These are phyloP conservation scores for Trichoderma sp. DNA, from an alignment of 2,329 filamentous ascomycete genomes.

Conservation along the genomic window DNA sequence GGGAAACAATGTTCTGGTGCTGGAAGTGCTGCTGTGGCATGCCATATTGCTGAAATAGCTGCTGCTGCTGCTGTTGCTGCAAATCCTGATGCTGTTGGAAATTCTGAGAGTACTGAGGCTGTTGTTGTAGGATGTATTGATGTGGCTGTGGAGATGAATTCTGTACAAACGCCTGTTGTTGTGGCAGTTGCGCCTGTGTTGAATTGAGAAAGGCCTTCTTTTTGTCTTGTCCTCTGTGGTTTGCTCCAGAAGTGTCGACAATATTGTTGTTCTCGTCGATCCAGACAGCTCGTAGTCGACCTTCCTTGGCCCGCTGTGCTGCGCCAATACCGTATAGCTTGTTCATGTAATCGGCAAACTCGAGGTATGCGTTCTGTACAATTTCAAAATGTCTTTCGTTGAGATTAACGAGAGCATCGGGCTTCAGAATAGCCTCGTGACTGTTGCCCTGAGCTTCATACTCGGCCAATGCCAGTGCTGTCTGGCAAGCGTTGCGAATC, in stretches of 20 bases:
- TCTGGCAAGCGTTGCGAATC: slow-evolving; percentile 25
- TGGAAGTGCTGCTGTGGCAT: not conserved
- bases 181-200: not conserved
- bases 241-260: not conserved
- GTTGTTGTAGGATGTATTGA: not conserved
- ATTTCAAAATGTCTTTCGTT: slow-evolving; percentile 25
- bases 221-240: not conserved
- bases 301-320: not conserved
- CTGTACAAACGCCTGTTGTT: not conserved
- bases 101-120: not conserved
- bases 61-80: not conserved
- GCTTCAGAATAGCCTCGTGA: not conserved
- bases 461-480: slow-evolving; percentile 35
- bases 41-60: not conserved
- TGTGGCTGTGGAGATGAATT: not conserved
- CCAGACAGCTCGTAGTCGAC: not conserved
- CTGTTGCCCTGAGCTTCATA: slow-evolving; percentile 33
- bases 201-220: not conserved
- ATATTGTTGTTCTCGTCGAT: not conserved
- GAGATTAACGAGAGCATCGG: slow-evolving; percentile 23
- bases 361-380: slow-evolving; percentile 27
- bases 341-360: slow-evolving; percentile 27
- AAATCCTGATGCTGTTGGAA: not conserved
- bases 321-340: not conserved
- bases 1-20: not conserved